phyloP scores from a whole-genome alignment of 345 rosid genomes.

The Citrus sp. region DNA sequence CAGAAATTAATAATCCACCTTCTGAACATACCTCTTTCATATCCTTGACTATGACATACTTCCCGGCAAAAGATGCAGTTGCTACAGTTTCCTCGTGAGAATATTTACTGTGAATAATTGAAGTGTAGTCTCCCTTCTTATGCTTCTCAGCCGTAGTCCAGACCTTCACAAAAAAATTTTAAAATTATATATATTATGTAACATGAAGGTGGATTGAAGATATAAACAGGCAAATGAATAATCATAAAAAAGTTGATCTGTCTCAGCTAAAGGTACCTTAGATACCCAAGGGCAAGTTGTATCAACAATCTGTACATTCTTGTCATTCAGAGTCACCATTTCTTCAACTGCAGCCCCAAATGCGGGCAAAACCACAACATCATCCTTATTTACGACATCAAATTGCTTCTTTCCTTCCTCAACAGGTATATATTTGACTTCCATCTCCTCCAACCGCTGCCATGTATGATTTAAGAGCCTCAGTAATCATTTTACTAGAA shows the following conservation, averaged over 20 bases:
- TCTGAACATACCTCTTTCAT: slow-evolving; percentile 62
- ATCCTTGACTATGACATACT: slow-evolving; percentile 69
- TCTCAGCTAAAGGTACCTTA: slow-evolving; percentile 44
- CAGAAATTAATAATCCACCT: not conserved
- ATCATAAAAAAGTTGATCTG: not conserved
- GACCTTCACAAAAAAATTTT: no score
- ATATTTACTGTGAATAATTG: slow-evolving; percentile 91
- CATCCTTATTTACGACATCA: slow-evolving; percentile 69
- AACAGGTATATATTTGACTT: slow-evolving; percentile 60
- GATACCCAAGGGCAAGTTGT: slow-evolving; percentile 99
- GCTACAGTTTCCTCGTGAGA: slow-evolving; percentile 92
- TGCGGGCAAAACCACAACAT: slow-evolving; percentile 91
- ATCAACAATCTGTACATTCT: slow-evolving; percentile 81
- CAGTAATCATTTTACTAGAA: not conserved
- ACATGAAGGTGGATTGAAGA: no score
- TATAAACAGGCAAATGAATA: no score
- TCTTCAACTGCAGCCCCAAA: slow-evolving; percentile 95
- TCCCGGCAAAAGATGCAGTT: slow-evolving; percentile 91
- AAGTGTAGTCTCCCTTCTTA: not conserved
- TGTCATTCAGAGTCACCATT: slow-evolving; percentile 64
- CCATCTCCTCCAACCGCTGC: slow-evolving; percentile 90
- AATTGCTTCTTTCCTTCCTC: slow-evolving; percentile 70
- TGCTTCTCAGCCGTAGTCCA: no score
- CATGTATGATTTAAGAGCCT: slow-evolving; percentile 12
- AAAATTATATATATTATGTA: no score